Conservation (phyloP, 2,329 filamentous ascomycete species). For the Arthrobotrys megalospora region DNA sequence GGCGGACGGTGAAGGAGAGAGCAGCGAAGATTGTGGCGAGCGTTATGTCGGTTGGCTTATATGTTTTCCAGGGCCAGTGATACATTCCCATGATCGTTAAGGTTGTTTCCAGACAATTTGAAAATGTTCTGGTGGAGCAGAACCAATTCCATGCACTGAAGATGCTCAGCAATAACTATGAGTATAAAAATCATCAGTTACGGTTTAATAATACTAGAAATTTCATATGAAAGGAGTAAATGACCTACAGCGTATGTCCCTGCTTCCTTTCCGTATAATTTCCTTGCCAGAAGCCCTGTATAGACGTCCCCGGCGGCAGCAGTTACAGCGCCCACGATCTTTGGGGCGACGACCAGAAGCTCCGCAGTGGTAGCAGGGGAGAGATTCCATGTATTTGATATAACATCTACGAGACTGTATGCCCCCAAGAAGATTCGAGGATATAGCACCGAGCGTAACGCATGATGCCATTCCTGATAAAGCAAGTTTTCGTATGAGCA, state of each 20-base stretch:
- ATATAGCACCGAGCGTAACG: constrained; percentile 90
- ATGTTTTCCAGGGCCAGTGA: constrained; percentile 87
- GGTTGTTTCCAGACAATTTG: constrained; percentile 92
- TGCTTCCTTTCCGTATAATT: constrained; percentile 77
- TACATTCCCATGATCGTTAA: constrained; percentile 84
- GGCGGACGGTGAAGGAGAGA: constrained; percentile 85
- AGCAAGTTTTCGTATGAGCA: neutral
- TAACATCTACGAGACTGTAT: constrained; percentile 76
- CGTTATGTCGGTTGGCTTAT: constrained; percentile 58
- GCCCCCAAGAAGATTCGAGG: constrained; percentile 85
- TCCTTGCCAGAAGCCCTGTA: constrained; percentile 85
- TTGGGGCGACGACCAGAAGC: constrained; percentile 80
- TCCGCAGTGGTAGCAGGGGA: constrained; percentile 75
- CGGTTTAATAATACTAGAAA: neutral
- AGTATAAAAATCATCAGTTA: neutral
- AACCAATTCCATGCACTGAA: constrained; percentile 97
- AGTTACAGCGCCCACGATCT: constrained; percentile 81
- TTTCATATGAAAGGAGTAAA: neutral
- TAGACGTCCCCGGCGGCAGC: constrained; percentile 86
- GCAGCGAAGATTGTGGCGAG: constrained; percentile 75
- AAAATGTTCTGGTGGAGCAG: constrained; percentile 91
- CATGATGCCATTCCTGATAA: constrained; percentile 87
- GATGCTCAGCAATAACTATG: constrained; percentile 78
- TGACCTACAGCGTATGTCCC: constrained; percentile 79
- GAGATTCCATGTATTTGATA: constrained; percentile 73